A percentile compares a stretch with the other conserved stretches of the same genome.
These are phyloP conservation scores for Malus hybrid DNA, from an alignment of 331 rosid genomes.

Conservation along the genomic window DNA sequence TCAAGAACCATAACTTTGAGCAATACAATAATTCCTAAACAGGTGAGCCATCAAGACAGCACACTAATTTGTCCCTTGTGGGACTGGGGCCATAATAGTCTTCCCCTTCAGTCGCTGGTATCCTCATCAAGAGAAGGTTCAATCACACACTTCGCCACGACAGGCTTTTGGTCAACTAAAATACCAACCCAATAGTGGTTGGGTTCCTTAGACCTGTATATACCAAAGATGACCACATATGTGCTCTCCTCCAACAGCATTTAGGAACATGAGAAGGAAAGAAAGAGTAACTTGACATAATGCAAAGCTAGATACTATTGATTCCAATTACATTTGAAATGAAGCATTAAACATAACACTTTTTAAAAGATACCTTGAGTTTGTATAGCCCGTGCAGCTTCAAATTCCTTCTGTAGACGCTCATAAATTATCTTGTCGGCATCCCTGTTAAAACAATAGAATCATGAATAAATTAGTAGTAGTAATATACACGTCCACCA, in stretches of 20 bases:
- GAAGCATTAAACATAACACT: constrained; percentile 1
- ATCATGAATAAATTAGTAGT: neutral
- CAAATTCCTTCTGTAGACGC: constrained; percentile 80
- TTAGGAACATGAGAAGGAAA: neutral
- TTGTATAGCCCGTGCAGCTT: constrained; percentile 74
- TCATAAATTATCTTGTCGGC: constrained; percentile 77
- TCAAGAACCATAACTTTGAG: neutral
- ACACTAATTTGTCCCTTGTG: neutral
- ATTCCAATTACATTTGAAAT: neutral
- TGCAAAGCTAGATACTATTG: neutral
- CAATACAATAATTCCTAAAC: neutral
- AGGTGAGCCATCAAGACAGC: neutral
- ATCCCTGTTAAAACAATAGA: constrained; percentile 47
- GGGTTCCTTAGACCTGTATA: neutral
- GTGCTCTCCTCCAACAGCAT: neutral
- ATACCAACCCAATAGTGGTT: neutral
- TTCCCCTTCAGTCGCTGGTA: neutral
- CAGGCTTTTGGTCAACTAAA: neutral
- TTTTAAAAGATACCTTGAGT: constrained; percentile 56
- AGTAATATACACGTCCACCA: neutral
- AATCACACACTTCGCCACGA: neutral
- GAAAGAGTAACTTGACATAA: neutral
- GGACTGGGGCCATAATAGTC: neutral
- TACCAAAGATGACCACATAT: neutral
- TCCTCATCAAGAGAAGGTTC: neutral